Base-by-base conservation (phyloP, 495 filamentous ascomycete genomes). In the Diplogelasinospora grovesii region DNA sequence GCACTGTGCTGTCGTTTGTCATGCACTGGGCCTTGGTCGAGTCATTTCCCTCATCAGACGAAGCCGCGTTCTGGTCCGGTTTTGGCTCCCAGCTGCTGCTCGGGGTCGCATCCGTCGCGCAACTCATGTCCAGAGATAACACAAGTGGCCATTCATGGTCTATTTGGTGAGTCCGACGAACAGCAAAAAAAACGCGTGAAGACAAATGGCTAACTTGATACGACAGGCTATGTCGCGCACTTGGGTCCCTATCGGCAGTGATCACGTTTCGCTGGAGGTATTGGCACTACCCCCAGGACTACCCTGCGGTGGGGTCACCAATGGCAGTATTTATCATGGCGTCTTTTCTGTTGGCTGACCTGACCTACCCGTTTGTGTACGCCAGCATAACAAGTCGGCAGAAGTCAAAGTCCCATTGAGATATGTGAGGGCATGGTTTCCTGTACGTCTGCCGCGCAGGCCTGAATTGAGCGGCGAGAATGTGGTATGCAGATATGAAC, bases 81-180 rank as follows among this genome's bases (percentile, higher is more conserved):
- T 33, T 33, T 16, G 19, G n/a, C 16, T 15, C 8, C n/a, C 30
- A 33, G 16, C 8, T 33, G 3, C 7, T 33, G n/a, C 30, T 33
- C n/a, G 30, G 30, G 3, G 8, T 14, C 24, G 25, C 22, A 13
- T 39, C 36, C 9, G 36, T 39, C 2, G n/a, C 19, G 9, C 36
- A 39, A 4, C 15, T 39, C 7, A 14, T 39, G 22, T 24, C 24
- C 8, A 11, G 36, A 14, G 36, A 27, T 14, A 11, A 27, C 10
- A 24, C 36, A 1, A 16, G n/a, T 10, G 36, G 36, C n/a, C 36
- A 39, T 10, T 39, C 36, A 4, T 39, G 8, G 20, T 7, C 20
- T 6, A 39, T 39, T 14, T 39, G 36, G 36, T 39, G 23, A 5
- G 36, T 26, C n/a, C n/a, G n/a, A n/a, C n/a, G n/a, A n/a, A n/a